These are phyloP conservation scores for Erysiphe pulchra DNA, from an alignment of 2,329 filamentous ascomycete genomes.

Conservation along the genomic window DNA sequence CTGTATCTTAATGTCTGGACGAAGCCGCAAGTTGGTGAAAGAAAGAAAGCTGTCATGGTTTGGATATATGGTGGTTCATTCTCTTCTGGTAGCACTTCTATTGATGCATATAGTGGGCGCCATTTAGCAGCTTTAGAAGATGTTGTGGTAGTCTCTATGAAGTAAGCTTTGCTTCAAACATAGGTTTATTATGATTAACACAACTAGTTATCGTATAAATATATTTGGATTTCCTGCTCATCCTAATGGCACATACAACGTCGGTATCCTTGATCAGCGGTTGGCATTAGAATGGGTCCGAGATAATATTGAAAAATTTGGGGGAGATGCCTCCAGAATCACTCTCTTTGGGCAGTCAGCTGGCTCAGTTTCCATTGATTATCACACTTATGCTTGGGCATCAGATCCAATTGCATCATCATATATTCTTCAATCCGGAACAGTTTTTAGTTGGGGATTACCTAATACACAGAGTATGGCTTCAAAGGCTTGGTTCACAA, in stretches of 20 bases:
- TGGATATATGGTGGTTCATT: conserved; percentile 17
- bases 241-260: conserved; percentile 16
- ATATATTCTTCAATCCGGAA: conserved; percentile 14
- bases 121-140: conserved; percentile 19
- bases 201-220: conserved; percentile 15
- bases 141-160: conserved; percentile 21
- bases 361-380: conserved; percentile 15
- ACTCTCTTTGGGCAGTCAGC: conserved; percentile 21
- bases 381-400: conserved; percentile 12
- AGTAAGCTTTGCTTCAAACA: conserved; percentile 14
- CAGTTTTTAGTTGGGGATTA: conserved; percentile 8
- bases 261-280: conserved; percentile 18
- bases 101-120: conserved; percentile 18
- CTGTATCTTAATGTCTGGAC: conserved; percentile 17
- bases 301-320: conserved; percentile 14
- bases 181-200: conserved; percentile 2
- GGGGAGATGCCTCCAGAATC: conserved; percentile 13
- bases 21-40: conserved; percentile 10
- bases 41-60: conserved; percentile 13
- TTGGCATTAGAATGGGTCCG: conserved; percentile 14
- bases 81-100: conserved; percentile 15
- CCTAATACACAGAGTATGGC: conserved; percentile 4
- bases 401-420: conserved; percentile 12
- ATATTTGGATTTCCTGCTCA: conserved; percentile 12
- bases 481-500: conserved; percentile 8